Conservation (phyloP, 495 filamentous ascomycete genomes). For the Xylaria sp. region DNA sequence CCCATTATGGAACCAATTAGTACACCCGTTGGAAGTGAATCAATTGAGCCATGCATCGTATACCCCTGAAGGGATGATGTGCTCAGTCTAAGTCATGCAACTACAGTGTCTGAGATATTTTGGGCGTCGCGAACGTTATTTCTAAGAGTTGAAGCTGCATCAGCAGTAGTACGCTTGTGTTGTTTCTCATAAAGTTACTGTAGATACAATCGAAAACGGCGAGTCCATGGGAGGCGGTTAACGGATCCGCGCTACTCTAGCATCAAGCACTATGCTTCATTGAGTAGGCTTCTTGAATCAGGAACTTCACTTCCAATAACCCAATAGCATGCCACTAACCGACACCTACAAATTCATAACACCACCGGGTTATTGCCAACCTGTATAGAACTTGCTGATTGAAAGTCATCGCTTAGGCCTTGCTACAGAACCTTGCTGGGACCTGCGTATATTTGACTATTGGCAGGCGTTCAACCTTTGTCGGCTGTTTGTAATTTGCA, state of each 20-base stretch:
- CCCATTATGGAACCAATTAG: background rate
- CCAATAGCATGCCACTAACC: background rate
- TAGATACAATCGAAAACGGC: background rate
- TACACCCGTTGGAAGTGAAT: background rate
- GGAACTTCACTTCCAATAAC: background rate
- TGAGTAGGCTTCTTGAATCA: no score
- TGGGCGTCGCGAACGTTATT: background rate
- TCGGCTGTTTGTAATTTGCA: background rate
- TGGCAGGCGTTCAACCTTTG: background rate
- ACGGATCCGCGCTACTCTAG: background rate
- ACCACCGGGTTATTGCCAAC: background rate
- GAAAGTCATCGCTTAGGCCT: background rate
- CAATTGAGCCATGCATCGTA: background rate
- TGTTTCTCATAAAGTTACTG: background rate
- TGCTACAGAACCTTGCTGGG: background rate
- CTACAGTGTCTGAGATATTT: background rate
- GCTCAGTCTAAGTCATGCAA: background rate
- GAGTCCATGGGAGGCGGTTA: background rate
- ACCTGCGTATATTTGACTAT: background rate
- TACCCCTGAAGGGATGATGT: background rate
- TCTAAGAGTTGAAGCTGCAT: background rate
- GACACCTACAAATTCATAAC: background rate
- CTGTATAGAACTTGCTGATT: background rate
- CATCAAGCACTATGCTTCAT: background rate
- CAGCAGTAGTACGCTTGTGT: background rate